Evolutionary conservation across 2,329 filamentous ascomycete species (phyloP), one percentile per base, ranked within the genome.

Genomic region (Penicillium sp.): DNA sequence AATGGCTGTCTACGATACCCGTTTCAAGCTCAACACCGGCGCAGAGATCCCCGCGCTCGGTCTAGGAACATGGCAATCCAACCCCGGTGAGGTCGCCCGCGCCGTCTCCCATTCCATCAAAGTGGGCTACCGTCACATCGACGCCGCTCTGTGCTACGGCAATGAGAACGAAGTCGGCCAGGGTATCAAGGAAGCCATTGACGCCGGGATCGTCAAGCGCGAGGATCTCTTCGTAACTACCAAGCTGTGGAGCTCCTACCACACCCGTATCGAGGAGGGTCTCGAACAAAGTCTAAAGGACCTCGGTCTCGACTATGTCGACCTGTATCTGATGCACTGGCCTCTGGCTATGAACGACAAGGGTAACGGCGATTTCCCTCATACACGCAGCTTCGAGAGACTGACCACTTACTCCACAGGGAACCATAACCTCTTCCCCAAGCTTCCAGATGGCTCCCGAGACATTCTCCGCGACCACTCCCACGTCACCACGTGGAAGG

Each of bases 231-330:
- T 93, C 72, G 81, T 95, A 51, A 87, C 88, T 46, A 89, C 84
- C 63, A 95, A 95, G 78, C 80, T 91, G 31, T 95, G 89, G 87
- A 86, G 83, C 64, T 89, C 87, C 42, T 91, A 87, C 74, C 84
- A 86, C 69, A 81, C 80, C 27, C 78, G 84, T 6, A 83, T 83
- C 5, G 83, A 87, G 70, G 74, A 86, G 61, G 83, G 80, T 30
- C 77, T 93, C 30, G 81, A 89, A 57, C 83, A 85, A 77, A 87
- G 84, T 62, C 75, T 93, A 66, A 80, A 84, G 72, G 78, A 80
- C 52, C 74, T 95, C 30, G 87, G 88, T 1, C 75, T 93, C 40
- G 86, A 89, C 57, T 92, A 95, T 67, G 79, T 95, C 4, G 89
- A 95, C 67, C 75, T 95, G 49, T 89, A 82, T 66, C 77, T 95